phyloP scores from a whole-genome alignment of 495 filamentous ascomycete genomes.

The Neurospora sublineolata region DNA sequence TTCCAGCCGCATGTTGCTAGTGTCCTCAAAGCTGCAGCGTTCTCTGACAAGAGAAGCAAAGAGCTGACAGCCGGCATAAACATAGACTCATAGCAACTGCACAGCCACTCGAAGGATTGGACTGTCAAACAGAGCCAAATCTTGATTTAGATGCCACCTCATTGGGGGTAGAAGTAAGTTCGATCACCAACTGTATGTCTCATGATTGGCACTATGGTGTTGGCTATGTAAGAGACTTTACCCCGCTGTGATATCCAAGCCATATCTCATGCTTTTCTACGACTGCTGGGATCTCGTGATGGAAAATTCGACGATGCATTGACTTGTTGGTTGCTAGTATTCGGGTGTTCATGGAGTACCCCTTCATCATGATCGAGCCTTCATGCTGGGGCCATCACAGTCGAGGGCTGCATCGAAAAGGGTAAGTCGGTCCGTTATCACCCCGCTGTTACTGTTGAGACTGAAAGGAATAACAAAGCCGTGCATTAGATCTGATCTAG shows the following conservation, averaged over 20 bases:
- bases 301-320: not conserved
- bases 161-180: not conserved
- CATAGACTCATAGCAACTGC: not conserved
- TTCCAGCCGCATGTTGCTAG: not conserved
- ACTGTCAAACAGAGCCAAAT: not conserved
- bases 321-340: not conserved
- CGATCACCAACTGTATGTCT: not conserved
- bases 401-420: not conserved
- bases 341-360: not conserved
- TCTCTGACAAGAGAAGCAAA: not conserved
- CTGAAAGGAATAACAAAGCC: not conserved
- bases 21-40: not conserved
- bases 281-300: not conserved
- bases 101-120: not conserved
- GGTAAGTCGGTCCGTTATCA: not conserved
- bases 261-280: not conserved
- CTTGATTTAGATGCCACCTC: not conserved
- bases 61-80: not conserved
- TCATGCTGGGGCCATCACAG: not conserved
- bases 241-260: not conserved
- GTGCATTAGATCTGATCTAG: not conserved
- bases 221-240: not conserved
- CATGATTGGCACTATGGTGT: not conserved
- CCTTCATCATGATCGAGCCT: not conserved
- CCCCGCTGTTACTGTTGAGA: not conserved